Base-by-base conservation (phyloP, 2,329 filamentous ascomycete genomes). In the Trichoderma cornu-damae region DNA sequence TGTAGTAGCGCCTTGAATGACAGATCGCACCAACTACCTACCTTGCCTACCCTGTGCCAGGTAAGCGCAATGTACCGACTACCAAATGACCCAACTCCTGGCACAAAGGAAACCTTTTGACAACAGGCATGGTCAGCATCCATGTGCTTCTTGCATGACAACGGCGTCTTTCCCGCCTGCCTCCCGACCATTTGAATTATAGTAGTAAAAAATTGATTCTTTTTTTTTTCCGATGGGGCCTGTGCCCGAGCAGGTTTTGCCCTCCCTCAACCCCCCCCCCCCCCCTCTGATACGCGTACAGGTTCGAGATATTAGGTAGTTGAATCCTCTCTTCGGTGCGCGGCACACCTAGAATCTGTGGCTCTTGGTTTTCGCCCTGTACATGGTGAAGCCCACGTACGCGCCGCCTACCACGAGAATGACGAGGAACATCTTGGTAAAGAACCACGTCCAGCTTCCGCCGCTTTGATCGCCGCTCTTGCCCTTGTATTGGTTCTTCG, bases 361-460 rank as follows among this genome's bases (percentile, higher is more conserved):
- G 62, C 75, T 77, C 69, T 82, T 83, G 71, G 76, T 78, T 72
- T 80, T 85, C 62, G 87, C 73, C 69, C 92, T 83, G 75, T 89
- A 99, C 44, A 87, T 81, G 6, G 91, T 96, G 70, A 81, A 97
- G 26, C 90, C 93, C 43, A 91, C 84, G 70, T 97, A 99, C 4
- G 71, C 88, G 63, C 88, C 92, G 8, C 80, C 88, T 43, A 87
- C 65, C 14, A 85, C 82, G 28, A 86, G 70, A 62, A 88, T 77
- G 72, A 96, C 88, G 60, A 96, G 67, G 59, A 97, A 69, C 61
- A 90, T 79, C 83, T 96, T 97, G 72, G 91, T 80, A 61, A 97
- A 76, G 73, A 83, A 79, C 80, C 80, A 83, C 48, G 74, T 75
- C 80, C 79, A 85, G 72, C 79, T 78, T 62, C 80, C 75, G 58